Conservation (phyloP, 768 basidiomycete species). For the Boletellus ananiceps region DNA sequence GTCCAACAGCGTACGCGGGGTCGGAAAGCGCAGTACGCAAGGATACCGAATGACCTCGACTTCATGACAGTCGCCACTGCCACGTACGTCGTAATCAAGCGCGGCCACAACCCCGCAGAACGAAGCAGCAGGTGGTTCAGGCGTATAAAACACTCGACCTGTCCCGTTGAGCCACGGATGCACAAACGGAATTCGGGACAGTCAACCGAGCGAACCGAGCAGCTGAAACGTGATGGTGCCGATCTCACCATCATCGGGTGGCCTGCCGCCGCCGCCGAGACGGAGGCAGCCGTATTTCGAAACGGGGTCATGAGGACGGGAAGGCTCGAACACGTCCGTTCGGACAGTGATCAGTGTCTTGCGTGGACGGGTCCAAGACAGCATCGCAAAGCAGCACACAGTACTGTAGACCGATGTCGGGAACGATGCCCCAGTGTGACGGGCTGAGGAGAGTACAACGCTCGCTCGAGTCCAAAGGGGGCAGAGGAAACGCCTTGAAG, state of each 20-base stretch:
- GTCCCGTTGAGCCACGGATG: conserved; percentile 11
- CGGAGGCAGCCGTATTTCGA: conserved; percentile 9
- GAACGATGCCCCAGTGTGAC: conserved; percentile 14
- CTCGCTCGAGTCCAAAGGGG: background rate
- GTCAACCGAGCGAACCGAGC: background rate
- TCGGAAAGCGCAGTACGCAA: background rate
- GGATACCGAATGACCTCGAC: background rate
- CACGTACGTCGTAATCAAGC: conserved; percentile 13
- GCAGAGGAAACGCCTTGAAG: conserved; percentile 14
- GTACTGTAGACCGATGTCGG: background rate
- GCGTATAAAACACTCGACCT: conserved; percentile 6
- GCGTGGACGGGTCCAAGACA: conserved; percentile 1
- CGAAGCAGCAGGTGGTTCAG: no score
- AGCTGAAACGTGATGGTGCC: conserved; percentile 11
- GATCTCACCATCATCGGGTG: background rate
- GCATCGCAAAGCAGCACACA: conserved; percentile 11
- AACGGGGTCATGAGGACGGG: background rate
- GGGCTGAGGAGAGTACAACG: background rate
- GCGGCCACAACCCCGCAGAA: background rate
- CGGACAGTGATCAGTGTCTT: conserved; percentile 11
- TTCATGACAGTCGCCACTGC: no score
- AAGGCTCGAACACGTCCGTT: background rate
- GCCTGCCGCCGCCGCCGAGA: background rate
- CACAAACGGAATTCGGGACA: background rate
- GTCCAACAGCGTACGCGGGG: conserved; percentile 1